Conservation (phyloP, 73 alveolate genomes). For the Tetrahymena borealis region DNA sequence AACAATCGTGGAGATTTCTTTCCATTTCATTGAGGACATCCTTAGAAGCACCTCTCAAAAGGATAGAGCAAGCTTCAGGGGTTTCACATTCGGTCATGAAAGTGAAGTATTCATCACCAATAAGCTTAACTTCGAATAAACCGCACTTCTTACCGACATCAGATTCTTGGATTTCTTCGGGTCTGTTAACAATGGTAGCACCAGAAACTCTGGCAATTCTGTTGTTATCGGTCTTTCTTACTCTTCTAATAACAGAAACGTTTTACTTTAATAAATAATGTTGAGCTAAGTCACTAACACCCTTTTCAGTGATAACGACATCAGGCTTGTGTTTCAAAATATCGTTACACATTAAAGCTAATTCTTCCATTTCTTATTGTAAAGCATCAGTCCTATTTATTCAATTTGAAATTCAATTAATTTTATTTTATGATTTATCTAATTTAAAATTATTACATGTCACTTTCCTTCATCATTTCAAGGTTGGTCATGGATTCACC, state of each 20-base stretch:
- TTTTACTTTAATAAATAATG: conserved; percentile 52
- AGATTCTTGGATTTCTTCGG: conserved; percentile 85
- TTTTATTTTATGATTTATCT: background rate
- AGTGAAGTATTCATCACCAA: conserved; percentile 95
- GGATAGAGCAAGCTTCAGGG: conserved; percentile 95
- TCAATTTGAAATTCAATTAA: background rate
- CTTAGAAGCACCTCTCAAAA: conserved; percentile 97
- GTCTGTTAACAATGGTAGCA: conserved; percentile 93
- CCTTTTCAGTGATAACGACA: conserved; percentile 98
- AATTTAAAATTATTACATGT: conserved; percentile 63
- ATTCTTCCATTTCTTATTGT: conserved; percentile 91
- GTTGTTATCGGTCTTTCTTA: conserved; percentile 95
- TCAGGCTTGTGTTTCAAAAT: conserved; percentile 91
- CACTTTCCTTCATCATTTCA: conserved; percentile 97
- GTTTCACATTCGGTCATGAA: conserved; percentile 84
- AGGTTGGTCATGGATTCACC: conserved; percentile 98
- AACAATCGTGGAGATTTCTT: conserved; percentile 91
- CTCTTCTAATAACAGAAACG: conserved; percentile 90
- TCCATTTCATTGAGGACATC: conserved; percentile 96
- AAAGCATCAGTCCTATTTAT: conserved; percentile 58
- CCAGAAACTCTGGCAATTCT: conserved; percentile 87
- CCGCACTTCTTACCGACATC: conserved; percentile 94
- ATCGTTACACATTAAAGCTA: conserved; percentile 87
- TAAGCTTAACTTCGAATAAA: conserved; percentile 82
- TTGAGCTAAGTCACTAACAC: conserved; percentile 80